Base-by-base conservation (phyloP, 495 filamentous ascomycete genomes). In the Aspergillus funiculosus region DNA sequence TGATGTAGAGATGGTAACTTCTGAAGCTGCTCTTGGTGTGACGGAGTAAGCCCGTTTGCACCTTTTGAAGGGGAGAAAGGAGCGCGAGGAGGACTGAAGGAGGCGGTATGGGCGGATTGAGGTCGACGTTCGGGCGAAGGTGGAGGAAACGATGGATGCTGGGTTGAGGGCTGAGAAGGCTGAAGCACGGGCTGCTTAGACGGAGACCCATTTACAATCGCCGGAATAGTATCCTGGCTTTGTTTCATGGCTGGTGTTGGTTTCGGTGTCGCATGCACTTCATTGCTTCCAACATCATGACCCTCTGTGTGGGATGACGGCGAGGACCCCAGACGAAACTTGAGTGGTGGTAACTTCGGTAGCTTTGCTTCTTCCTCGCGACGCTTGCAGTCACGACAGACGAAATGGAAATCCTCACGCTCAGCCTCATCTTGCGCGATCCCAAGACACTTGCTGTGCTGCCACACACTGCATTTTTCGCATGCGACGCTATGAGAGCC, bases 391-490 rank as follows among this genome's bases (percentile, higher is more conserved):
- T 80, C 77, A 17, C 71, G 71, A 67, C 92, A 98, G 39, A 95
- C 69, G 60, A 95, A 95, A 43, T 87, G 82, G 59, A 95, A 96
- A 53, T 94, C 85, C 9, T 90, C 86, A 34, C 80, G 72, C 41
- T 95, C 88, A 5, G 87, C 91, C 45, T 87, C 83, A 34, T 74
- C 71, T 46, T 87, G 75, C 8, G 73, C 74, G 46, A 97, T 86
- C 22, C 81, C 85, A 38, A 95, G 79, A 57, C 92, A 98, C 37
- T 82, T 83, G 70, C 86, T 91, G 56, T 96, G 92, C 59, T 96
- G 91, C 92, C 92, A 98, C 14, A 94, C 82, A 59, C 85, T 92
- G 73, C 92, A 98, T 37, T 75, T 82, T 56, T 97, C 92, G 61
- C 92, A 98, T n/a, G 89, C 84, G 46, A 98, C 79, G 59, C 86